A percentile compares a stretch with the other conserved stretches of the same genome.
These are phyloP conservation scores for Trichophyton schoenleinii DNA, from an alignment of 2,329 filamentous ascomycete genomes.

Conservation along the genomic window DNA sequence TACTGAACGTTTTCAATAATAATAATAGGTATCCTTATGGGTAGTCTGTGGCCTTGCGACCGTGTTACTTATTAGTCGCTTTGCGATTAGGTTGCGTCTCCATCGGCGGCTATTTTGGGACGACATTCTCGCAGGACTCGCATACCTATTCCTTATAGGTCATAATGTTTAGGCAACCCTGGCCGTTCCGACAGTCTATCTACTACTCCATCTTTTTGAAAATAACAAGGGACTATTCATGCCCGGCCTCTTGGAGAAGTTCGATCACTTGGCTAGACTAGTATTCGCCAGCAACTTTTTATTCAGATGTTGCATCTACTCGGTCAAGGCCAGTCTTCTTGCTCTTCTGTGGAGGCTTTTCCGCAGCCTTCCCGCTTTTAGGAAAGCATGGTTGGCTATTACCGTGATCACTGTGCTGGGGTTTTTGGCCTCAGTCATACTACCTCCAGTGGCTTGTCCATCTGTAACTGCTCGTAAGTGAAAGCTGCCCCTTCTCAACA, in stretches of 20 bases:
- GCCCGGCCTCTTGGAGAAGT: not conserved
- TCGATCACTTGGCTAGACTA: not conserved
- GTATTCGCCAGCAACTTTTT: slow-evolving; percentile 5
- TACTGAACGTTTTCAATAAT: not conserved
- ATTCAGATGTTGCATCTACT: slow-evolving; percentile 5
- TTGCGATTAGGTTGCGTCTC: slow-evolving; percentile 9
- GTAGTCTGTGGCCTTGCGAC: slow-evolving; percentile 8
- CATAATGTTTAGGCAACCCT: slow-evolving; percentile 7
- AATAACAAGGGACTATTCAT: not conserved
- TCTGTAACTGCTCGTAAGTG: slow-evolving; percentile 7
- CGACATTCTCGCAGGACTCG: slow-evolving; percentile 8
- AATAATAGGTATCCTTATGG: slow-evolving; percentile 7
- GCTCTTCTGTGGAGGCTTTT: slow-evolving; percentile 10
- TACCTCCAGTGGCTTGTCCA: slow-evolving; percentile 7
- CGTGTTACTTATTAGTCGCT: slow-evolving; percentile 7
- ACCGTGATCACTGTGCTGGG: not conserved
- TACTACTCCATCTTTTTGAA: not conserved
- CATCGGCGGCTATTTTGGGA: slow-evolving; percentile 11
- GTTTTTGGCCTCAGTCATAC: not conserved
- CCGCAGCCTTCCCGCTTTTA: slow-evolving; percentile 4
- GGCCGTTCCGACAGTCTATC: slow-evolving; percentile 6
- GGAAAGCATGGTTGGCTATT: slow-evolving; percentile 6
- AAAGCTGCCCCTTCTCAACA: not conserved
- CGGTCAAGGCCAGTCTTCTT: slow-evolving; percentile 9
- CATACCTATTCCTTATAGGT: slow-evolving; percentile 6